Evolutionary conservation across 1,284 basidiomycete genomes (phyloP), one percentile per base, ranked within the genome.

Genomic region (Vanrija sp.): DNA sequence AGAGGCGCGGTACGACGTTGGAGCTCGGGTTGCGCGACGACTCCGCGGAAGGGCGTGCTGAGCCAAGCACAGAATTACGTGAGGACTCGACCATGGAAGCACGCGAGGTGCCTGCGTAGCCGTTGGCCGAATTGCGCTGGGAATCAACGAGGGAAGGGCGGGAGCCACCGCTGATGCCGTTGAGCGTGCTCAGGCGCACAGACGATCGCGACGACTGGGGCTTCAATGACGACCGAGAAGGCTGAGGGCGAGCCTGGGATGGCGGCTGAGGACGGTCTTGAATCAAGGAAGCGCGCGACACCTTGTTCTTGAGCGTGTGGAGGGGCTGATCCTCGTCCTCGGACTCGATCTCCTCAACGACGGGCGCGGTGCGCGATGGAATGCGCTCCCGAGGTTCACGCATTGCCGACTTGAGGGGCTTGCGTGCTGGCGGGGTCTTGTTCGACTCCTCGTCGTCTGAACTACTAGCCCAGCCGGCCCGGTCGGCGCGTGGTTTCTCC

Each of bases 381-480:
- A 16, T 31, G 14, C 45, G 38, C 6, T 6, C n/a, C 5, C 45
- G 19, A 3, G 39, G 20, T 1, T 25, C 51, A 22, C 19, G 38
- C 31, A 19, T 35, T 9, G 45, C 27, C 3, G 43, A 41, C 31
- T 51, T 35, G 16, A 46, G 42, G 22, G 49, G 25, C 4, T 37
- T 44, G 6, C 51, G 44, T 1, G 53, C 41, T 15, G 45, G 49
- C 4, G 45, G 41, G 22, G 45, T 57, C 37, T 44, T 51, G 15
- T 47, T 37, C 9, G 48, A 53, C 14, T 57, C 53, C n/a, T 61
- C 59, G 10, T 56, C 54, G 18, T 63, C 61, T 23, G 56, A 57
- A 42, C 53, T 56, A 27, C 51, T 58, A 27, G 46, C 56, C 61
- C 61, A 63, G 4, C 58, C 56, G 2, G 39, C n/a, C 42, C 37